Percentiles rank a stretch among this genome's conserved stretches.
Evolutionary conservation across 768 basidiomycete genomes (phyloP).

Genomic region (Ramaria sp.): DNA sequence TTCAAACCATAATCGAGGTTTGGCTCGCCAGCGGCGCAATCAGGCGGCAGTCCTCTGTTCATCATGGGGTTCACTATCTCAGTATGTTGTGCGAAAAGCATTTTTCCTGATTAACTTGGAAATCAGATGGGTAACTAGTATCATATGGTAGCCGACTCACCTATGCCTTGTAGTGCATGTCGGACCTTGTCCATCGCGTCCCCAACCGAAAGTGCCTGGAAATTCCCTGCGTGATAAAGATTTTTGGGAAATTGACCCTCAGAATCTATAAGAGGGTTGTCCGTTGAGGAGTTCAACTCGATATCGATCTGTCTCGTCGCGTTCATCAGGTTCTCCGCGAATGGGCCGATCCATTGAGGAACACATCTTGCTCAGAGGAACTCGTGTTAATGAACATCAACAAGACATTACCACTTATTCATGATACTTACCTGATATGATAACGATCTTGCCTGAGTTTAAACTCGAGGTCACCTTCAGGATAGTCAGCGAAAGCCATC

Average conservation of each 20-base stretch:
- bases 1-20: constrained; percentile 18
- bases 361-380: background rate
- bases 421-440: background rate
- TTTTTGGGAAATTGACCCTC: background rate
- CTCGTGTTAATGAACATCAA: background rate
- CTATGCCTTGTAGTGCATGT: background rate
- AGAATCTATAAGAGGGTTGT: constrained; percentile 21
- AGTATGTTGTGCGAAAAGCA: constrained; percentile 17
- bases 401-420: background rate
- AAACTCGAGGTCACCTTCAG: constrained; percentile 13
- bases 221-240: constrained; percentile 15
- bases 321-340: constrained; percentile 14
- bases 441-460: constrained; percentile 21
- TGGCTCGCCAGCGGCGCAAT: constrained; percentile 4
- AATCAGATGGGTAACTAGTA: constrained; percentile 14
- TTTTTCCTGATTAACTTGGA: constrained; percentile 14
- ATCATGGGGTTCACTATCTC: constrained; percentile 18
- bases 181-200: background rate
- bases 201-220: constrained; percentile 13
- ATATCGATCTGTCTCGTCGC: constrained; percentile 12
- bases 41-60: constrained; percentile 20
- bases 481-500: constrained; percentile 14
- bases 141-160: constrained; percentile 14
- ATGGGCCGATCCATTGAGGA: constrained; percentile 15
- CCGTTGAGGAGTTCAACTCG: constrained; percentile 21